phyloP scores from a whole-genome alignment of 495 filamentous ascomycete species.

The Aspergillus panamensis region DNA sequence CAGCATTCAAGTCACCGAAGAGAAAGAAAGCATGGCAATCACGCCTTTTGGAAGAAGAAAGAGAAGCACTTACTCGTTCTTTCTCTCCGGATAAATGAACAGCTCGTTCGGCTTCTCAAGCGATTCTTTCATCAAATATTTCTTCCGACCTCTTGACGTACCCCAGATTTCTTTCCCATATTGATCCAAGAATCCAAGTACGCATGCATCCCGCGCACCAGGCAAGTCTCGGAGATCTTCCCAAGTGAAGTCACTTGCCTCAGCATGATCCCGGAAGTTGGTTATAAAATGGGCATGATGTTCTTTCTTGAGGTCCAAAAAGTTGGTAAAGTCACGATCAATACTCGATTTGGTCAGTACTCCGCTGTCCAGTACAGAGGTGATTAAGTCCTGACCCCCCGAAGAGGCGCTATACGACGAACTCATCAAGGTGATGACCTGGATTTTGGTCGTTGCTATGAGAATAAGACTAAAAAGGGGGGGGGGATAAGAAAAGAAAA shows the following conservation, averaged over 20 bases:
- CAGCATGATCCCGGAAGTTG: not conserved
- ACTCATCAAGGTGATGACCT: not conserved
- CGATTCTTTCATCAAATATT: slow-evolving; percentile 13
- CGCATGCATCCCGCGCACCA: not conserved
- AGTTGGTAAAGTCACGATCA: slow-evolving; percentile 16
- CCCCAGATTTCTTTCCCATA: slow-evolving; percentile 16
- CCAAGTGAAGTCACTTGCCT: slow-evolving; percentile 7
- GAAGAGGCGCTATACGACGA: not conserved
- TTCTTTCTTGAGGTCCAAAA: slow-evolving; percentile 9
- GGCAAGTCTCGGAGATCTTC: slow-evolving; percentile 1
- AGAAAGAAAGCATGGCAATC: not conserved
- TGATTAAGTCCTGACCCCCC: not conserved
- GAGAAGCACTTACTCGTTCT: slow-evolving; percentile 7
- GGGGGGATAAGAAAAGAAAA: not conserved
- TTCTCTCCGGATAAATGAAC: slow-evolving; percentile 13
- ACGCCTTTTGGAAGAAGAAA: not conserved
- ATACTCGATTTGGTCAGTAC: not conserved
- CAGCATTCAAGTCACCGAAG: no score
- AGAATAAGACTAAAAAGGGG: not conserved
- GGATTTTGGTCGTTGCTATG: not conserved
- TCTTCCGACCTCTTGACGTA: slow-evolving; percentile 4
- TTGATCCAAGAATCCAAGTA: slow-evolving; percentile 3
- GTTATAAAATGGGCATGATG: slow-evolving; percentile 10
- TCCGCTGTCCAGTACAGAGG: not conserved
- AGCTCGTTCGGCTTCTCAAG: not conserved